Evolutionary conservation across 2,329 filamentous ascomycete species (phyloP).

Genomic region (Teratosphaeria gauchensis): DNA sequence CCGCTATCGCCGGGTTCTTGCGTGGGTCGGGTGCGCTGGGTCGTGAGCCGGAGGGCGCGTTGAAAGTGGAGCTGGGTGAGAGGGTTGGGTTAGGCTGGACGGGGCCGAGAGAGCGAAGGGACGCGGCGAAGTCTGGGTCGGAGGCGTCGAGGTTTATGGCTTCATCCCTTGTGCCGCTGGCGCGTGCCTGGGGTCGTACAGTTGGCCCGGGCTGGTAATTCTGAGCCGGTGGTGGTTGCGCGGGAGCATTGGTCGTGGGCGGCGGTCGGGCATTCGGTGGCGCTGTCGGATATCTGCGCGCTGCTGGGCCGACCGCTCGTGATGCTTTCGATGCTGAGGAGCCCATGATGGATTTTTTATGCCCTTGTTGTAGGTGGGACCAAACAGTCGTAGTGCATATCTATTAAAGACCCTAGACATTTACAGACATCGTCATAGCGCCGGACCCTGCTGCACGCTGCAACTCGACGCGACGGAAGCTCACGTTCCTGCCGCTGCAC

Average conservation of each 20-base stretch:
- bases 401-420: too few species aligned
- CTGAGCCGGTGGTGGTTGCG: constrained; percentile 18
- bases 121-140: constrained; percentile 63
- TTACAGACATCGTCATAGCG: not conserved
- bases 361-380: too few species aligned
- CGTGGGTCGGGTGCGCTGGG: constrained; percentile 25
- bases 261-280: constrained; percentile 11
- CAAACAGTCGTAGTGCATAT: too few species aligned
- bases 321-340: constrained; percentile 10
- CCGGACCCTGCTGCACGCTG: not conserved
- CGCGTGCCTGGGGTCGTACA: constrained; percentile 31
- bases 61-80: constrained; percentile 46
- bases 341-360: constrained; percentile 40
- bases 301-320: constrained; percentile 23
- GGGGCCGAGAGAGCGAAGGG: constrained; percentile 58
- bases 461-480: too few species aligned
- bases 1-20: constrained; percentile 46
- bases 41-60: constrained; percentile 23
- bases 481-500: not conserved
- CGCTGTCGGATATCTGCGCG: constrained; percentile 48
- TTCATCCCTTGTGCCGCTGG: constrained; percentile 29
- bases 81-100: constrained; percentile 49
- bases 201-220: constrained; percentile 29
- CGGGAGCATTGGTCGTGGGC: constrained; percentile 21
- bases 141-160: constrained; percentile 52